Conservation (phyloP, 2,329 filamentous ascomycete species). For the Lasiodiplodia sp. region DNA sequence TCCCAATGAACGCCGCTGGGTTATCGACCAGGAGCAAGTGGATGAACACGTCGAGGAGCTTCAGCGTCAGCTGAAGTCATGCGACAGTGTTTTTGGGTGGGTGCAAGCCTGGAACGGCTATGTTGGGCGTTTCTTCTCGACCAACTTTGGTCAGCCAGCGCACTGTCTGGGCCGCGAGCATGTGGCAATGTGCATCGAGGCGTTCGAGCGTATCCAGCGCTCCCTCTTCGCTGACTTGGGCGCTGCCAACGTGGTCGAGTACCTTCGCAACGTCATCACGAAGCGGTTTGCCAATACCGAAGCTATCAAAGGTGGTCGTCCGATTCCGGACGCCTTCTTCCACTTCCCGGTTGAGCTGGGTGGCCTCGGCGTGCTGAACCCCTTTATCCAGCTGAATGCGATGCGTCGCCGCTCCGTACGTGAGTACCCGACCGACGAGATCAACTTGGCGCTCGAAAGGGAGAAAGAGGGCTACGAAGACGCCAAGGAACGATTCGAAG, state of each 20-base stretch:
- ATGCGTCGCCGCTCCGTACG: constrained; percentile 41
- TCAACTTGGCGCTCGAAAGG: constrained; percentile 35
- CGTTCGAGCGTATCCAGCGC: constrained; percentile 61
- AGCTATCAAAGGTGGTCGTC: constrained; percentile 33
- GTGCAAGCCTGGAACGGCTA: constrained; percentile 68
- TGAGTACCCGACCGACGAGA: constrained; percentile 30
- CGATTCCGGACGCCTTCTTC: constrained; percentile 56
- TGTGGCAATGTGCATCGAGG: constrained; percentile 62
- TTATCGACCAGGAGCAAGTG: constrained; percentile 67
- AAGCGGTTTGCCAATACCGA: constrained; percentile 45
- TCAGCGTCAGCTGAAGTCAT: constrained; percentile 62
- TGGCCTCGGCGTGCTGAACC: constrained; percentile 57
- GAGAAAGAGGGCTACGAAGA: constrained; percentile 48
- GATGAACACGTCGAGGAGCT: constrained; percentile 67
- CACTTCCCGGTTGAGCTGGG: constrained; percentile 56
- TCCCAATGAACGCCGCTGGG: constrained; percentile 60
- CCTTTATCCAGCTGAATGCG: constrained; percentile 53
- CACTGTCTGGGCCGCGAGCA: constrained; percentile 63
- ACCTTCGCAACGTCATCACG: constrained; percentile 54
- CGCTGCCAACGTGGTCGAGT: constrained; percentile 57
- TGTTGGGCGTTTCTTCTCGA: constrained; percentile 63
- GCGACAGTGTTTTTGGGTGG: constrained; percentile 65
- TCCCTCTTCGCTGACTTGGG: constrained; percentile 54
- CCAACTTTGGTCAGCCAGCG: constrained; percentile 64
- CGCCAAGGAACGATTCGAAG: constrained; percentile 41